Evolutionary conservation across 2,329 filamentous ascomycete genomes (phyloP).

Genomic region (Epichloe scottii): DNA sequence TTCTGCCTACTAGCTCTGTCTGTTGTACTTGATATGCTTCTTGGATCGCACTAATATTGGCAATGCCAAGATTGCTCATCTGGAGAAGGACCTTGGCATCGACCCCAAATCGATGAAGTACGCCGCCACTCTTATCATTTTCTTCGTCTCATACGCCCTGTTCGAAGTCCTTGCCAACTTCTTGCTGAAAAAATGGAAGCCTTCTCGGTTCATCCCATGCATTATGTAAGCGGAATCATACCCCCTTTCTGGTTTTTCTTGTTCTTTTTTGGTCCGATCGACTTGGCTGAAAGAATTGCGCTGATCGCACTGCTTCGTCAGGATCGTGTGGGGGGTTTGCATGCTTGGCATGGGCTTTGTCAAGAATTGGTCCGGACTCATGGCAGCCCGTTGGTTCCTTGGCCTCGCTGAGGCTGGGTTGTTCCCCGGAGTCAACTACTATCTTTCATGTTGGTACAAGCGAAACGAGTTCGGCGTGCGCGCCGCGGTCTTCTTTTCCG

Average conservation of each 20-base stretch:
- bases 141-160: constrained; percentile 74
- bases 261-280: neutral
- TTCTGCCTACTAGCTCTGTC: constrained; percentile 35
- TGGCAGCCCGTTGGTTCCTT: constrained; percentile 58
- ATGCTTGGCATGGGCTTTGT: constrained; percentile 62
- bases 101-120: constrained; percentile 52
- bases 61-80: constrained; percentile 47
- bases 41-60: constrained; percentile 70
- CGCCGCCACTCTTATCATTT: constrained; percentile 66
- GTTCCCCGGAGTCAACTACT: constrained; percentile 68
- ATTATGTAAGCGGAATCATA: constrained; percentile 50
- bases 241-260: neutral
- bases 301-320: constrained; percentile 13
- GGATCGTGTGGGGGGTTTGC: constrained; percentile 50
- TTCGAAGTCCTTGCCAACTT: constrained; percentile 72
- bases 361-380: constrained; percentile 48
- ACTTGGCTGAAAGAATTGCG: neutral
- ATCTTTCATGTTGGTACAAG: constrained; percentile 75
- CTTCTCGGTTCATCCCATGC: constrained; percentile 65
- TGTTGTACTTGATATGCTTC: constrained; percentile 65
- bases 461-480: constrained; percentile 69
- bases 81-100: constrained; percentile 30
- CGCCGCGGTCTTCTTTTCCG: constrained; percentile 72
- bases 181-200: constrained; percentile 62
- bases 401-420: constrained; percentile 65